phyloP scores from a whole-genome alignment of 2,329 filamentous ascomycete species.

The Hymenoscyphus fructigenus region DNA sequence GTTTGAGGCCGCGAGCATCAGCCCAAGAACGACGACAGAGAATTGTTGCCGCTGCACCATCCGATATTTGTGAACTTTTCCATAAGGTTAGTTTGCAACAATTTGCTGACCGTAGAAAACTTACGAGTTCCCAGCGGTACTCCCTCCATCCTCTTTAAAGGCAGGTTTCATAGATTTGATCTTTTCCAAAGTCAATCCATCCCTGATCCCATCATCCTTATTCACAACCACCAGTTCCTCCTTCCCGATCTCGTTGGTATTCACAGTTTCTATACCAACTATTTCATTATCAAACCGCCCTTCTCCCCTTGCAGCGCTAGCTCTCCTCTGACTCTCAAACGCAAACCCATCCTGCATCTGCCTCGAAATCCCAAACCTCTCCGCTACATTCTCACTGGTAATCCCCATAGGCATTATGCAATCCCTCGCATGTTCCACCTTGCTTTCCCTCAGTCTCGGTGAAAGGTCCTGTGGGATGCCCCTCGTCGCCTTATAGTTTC shows the following conservation, averaged over 20 bases:
- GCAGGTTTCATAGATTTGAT: slow-evolving; percentile 62
- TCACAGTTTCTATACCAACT: slow-evolving; percentile 55
- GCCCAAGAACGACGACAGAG: slow-evolving; percentile 65
- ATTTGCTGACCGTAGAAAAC: background rate
- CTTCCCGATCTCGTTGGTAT: slow-evolving; percentile 36
- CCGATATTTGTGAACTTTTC: slow-evolving; percentile 55
- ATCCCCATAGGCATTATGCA: slow-evolving; percentile 71
- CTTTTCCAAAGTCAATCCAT: slow-evolving; percentile 57
- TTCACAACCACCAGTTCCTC: slow-evolving; percentile 50
- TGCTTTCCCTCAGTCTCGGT: slow-evolving; percentile 53
- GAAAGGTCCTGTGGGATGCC: slow-evolving; percentile 65
- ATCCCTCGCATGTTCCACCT: slow-evolving; percentile 57
- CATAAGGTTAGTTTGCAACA: background rate
- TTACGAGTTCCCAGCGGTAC: slow-evolving; percentile 59
- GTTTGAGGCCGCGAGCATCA: slow-evolving; percentile 56
- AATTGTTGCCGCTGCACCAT: slow-evolving; percentile 62
- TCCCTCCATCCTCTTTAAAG: slow-evolving; percentile 57
- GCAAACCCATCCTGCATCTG: slow-evolving; percentile 65
- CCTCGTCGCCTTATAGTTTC: slow-evolving; percentile 58
- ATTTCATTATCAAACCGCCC: slow-evolving; percentile 64
- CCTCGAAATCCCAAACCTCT: slow-evolving; percentile 57
- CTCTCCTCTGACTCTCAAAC: slow-evolving; percentile 57
- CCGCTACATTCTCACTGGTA: slow-evolving; percentile 66
- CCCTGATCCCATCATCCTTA: slow-evolving; percentile 63
- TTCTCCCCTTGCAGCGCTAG: slow-evolving; percentile 55